phyloP scores from a whole-genome alignment of 306 rosid genomes.

The Inga leiocalycina region DNA sequence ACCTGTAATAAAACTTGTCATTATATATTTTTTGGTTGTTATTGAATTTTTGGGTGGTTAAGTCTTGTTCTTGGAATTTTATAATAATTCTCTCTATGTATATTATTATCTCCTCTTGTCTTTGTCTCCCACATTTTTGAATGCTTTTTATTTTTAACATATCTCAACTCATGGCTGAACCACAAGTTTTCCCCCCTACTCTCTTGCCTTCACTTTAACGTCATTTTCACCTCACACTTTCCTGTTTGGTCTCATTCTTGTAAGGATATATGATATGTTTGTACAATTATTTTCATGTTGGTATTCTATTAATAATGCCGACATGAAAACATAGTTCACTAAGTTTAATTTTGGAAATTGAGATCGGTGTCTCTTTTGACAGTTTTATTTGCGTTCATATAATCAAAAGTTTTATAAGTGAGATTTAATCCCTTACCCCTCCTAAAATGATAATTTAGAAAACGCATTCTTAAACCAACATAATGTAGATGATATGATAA shows the following conservation, averaged over 20 bases:
- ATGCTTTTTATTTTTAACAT: background rate
- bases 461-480: background rate
- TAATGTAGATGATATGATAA: background rate
- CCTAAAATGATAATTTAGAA: background rate
- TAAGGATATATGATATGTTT: background rate
- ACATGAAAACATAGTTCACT: background rate
- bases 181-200: background rate
- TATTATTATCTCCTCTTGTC: constrained; percentile 24
- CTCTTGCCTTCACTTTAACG: constrained; percentile 12
- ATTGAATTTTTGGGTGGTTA: no score
- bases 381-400: background rate
- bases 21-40: no score
- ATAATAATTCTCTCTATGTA: no score
- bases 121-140: constrained; percentile 19
- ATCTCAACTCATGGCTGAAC: constrained; percentile 1
- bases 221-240: constrained; percentile 12
- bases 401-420: background rate
- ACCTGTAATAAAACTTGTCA: no score
- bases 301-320: background rate
- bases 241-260: background rate
- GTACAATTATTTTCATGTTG: background rate
- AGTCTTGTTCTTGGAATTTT: no score
- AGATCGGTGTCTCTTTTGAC: background rate
- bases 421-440: background rate
- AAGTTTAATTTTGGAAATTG: background rate